A percentile compares a stretch with the other conserved stretches of the same genome.
Evolutionary conservation across 345 rosid genomes (phyloP).

Genomic region (Hypericum androsaemum): DNA sequence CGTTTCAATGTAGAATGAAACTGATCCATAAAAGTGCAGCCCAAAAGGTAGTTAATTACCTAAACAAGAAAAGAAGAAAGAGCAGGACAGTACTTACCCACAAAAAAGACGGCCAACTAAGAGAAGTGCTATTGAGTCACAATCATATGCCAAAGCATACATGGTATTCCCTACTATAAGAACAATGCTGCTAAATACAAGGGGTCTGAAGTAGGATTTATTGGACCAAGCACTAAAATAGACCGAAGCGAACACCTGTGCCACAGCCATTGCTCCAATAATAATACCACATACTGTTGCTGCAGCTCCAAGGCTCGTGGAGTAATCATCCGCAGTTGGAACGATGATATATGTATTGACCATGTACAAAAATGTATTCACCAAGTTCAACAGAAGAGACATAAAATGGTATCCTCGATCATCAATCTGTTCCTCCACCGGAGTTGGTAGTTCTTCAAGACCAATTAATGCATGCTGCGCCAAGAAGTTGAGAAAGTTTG

Average conservation of each 20-base stretch:
- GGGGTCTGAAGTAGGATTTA: conserved; percentile 90
- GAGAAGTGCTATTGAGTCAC: conserved; percentile 59
- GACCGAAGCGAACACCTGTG: conserved; percentile 94
- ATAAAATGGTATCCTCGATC: conserved; percentile 74
- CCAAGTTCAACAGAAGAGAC: conserved; percentile 81
- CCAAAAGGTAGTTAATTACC: no score
- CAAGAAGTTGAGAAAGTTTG: conserved; percentile 76
- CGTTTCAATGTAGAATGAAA: no score
- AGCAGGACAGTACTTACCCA: conserved; percentile 51
- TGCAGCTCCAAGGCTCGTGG: conserved; percentile 89
- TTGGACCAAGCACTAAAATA: conserved; percentile 99
- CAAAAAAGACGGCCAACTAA: conserved; percentile 84
- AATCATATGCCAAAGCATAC: conserved; percentile 95
- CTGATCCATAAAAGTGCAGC: no score
- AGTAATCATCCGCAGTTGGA: conserved; percentile 93
- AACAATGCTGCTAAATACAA: conserved; percentile 84
- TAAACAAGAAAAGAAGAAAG: not conserved
- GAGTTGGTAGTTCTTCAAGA: conserved; percentile 85
- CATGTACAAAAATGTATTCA: conserved; percentile 86
- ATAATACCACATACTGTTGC: conserved; percentile 98
- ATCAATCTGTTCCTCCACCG: conserved; percentile 56
- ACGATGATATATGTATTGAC: conserved; percentile 90
- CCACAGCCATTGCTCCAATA: conserved; percentile 97
- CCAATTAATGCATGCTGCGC: conserved; percentile 95
- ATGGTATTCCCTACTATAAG: conserved; percentile 68